A percentile compares a stretch with the other conserved stretches of the same genome.
Conservation (phyloP, 2,329 filamentous ascomycete genomes). For the Tolypocladium endophyticum region DNA sequence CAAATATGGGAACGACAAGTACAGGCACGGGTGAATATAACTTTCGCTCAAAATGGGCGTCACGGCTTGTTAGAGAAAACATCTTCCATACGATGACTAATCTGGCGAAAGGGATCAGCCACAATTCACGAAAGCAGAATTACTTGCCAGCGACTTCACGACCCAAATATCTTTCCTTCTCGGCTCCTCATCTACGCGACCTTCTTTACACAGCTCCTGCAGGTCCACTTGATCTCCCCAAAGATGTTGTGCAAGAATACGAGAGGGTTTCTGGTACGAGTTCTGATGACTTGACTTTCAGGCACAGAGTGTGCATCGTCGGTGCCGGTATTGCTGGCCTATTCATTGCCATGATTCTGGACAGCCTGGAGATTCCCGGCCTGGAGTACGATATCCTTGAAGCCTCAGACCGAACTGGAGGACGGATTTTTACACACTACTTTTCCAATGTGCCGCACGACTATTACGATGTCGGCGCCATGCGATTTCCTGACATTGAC, state of each 20-base stretch:
- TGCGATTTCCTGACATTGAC: not conserved
- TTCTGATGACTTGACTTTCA: not conserved
- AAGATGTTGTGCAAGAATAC: not conserved
- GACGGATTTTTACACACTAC: not conserved
- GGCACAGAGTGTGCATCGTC: not conserved
- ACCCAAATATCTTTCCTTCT: not conserved
- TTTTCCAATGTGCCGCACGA: not conserved
- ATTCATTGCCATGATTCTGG: not conserved
- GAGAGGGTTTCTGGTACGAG: not conserved
- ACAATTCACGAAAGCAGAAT: not conserved
- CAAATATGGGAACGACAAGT: not conserved
- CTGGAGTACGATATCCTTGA: not conserved
- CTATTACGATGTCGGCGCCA: not conserved
- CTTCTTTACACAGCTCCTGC: not conserved
- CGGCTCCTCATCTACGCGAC: not conserved
- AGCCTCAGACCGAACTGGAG: not conserved
- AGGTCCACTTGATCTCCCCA: not conserved
- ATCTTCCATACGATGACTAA: not conserved
- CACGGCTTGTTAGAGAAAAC: not conserved
- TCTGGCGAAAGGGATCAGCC: not conserved
- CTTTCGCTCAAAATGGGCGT: not conserved
- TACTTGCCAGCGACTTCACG: not conserved
- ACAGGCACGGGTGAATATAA: not conserved
- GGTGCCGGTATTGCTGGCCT: not conserved
- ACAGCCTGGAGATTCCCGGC: not conserved